Evolutionary conservation across 352 stramenopile species (phyloP).

Genomic region (Phytophthora fragariaefolia): DNA sequence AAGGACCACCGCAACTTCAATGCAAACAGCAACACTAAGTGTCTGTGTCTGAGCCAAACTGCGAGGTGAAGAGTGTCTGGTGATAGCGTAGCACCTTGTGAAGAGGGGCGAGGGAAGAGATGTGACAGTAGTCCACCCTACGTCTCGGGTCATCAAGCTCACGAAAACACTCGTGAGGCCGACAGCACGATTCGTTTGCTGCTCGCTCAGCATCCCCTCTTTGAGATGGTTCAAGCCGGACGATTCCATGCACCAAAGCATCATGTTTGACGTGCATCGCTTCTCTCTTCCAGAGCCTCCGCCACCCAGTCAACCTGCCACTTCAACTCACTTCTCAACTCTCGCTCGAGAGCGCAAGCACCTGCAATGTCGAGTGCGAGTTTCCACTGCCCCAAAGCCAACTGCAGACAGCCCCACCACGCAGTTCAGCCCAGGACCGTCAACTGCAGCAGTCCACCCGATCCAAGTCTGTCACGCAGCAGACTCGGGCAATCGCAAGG

Average conservation of each 20-base stretch:
- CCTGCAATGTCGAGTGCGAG: constrained; percentile 7
- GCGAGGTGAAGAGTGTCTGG: too few relatives aligned
- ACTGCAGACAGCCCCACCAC: constrained; percentile 12
- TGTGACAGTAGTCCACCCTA: constrained; percentile 12
- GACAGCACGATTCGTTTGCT: constrained; percentile 7
- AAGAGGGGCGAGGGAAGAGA: constrained; percentile 10
- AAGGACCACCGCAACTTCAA: too few relatives aligned
- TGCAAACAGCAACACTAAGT: too few relatives aligned
- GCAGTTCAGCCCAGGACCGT: background rate
- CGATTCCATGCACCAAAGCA: background rate
- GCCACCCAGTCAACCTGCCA: background rate
- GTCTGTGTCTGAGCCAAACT: too few relatives aligned
- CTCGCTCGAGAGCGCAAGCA: constrained; percentile 7
- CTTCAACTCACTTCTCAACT: constrained; percentile 15
- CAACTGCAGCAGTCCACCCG: background rate
- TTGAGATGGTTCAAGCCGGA: background rate
- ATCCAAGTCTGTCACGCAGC: constrained; percentile 22
- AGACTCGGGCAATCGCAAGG: background rate
- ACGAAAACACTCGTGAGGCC: constrained; percentile 29
- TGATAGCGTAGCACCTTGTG: too few relatives aligned
- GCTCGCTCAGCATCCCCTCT: background rate
- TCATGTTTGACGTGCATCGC: background rate
- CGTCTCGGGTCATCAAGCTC: constrained; percentile 29
- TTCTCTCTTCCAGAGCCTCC: background rate
- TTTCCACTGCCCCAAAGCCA: constrained; percentile 18